These are phyloP conservation scores for Oryza rufipogon DNA, from an alignment of 176 grass and related monocot species.

Conservation along the genomic window DNA sequence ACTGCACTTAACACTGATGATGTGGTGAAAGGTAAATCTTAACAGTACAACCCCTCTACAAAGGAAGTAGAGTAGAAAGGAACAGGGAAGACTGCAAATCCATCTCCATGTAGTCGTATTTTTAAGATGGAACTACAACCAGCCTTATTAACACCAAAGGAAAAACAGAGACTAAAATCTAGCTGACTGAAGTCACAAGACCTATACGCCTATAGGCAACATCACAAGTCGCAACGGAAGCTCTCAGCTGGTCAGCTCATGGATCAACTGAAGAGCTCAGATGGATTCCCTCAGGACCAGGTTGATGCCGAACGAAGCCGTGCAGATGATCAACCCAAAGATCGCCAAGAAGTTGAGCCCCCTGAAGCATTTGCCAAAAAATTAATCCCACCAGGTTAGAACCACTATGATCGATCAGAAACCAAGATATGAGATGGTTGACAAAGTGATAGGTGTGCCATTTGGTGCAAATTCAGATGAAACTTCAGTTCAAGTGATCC, in stretches of 20 bases:
- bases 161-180: neutral
- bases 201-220: neutral
- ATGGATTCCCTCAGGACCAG: constrained; percentile 65
- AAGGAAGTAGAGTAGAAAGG: neutral
- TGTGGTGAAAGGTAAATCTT: neutral
- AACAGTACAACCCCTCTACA: neutral
- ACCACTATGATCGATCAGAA: neutral
- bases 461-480: neutral
- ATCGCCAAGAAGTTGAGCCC: constrained; percentile 71
- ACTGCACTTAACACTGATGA: neutral
- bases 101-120: neutral
- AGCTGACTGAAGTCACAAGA: neutral
- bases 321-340: constrained; percentile 77
- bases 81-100: constrained; percentile 3
- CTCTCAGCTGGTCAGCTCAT: constrained; percentile 22
- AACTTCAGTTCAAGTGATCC: neutral
- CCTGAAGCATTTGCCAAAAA: constrained; percentile 34
- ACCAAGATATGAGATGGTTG: neutral
- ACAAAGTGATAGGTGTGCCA: neutral
- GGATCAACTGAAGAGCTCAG: constrained; percentile 41
- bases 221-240: neutral
- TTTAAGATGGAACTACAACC: neutral
- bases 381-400: constrained; percentile 2
- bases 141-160: constrained; percentile 33
- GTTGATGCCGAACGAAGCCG: constrained; percentile 77